Evolutionary conservation across 495 filamentous ascomycete species (phyloP).

Genomic region (Hypoxylon rickii): DNA sequence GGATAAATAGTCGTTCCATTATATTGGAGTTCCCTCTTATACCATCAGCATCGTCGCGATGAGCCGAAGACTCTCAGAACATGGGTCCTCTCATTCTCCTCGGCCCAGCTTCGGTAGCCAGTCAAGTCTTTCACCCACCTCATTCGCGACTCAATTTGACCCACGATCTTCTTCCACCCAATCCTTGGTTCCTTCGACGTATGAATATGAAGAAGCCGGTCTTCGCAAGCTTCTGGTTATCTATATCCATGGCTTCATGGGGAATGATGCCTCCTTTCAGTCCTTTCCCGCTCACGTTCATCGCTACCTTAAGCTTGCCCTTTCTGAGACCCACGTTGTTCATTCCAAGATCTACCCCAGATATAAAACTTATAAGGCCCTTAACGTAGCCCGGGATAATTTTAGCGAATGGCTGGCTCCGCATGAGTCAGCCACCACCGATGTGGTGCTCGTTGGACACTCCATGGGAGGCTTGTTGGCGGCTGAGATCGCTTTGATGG

Average conservation of each 20-base stretch:
- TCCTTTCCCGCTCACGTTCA: conserved; percentile 89
- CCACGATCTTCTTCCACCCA: conserved; percentile 67
- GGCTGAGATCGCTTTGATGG: conserved; percentile 76
- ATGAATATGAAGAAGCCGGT: conserved; percentile 40
- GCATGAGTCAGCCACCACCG: conserved; percentile 73
- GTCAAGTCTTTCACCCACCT: conserved; percentile 2
- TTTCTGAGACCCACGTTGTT: conserved; percentile 75
- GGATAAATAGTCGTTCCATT: neutral
- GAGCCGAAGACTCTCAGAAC: conserved; percentile 8
- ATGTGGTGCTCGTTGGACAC: conserved; percentile 85
- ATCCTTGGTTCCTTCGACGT: conserved; percentile 59
- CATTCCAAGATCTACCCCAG: conserved; percentile 92
- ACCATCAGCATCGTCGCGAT: conserved; percentile 8
- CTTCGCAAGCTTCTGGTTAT: conserved; percentile 74
- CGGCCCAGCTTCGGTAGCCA: neutral
- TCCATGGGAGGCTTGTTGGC: conserved; percentile 87
- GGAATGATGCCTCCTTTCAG: conserved; percentile 84
- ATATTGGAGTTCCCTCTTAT: neutral
- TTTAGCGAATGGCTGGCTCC: conserved; percentile 84
- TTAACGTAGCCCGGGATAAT: conserved; percentile 73
- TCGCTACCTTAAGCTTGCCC: conserved; percentile 66
- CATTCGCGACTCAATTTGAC: conserved; percentile 40
- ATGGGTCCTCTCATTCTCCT: neutral
- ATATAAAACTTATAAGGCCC: conserved; percentile 79
- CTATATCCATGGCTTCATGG: conserved; percentile 94